Base-by-base conservation (phyloP, 2,329 filamentous ascomycete genomes). In the Paecilomyces dactylethromorphus region DNA sequence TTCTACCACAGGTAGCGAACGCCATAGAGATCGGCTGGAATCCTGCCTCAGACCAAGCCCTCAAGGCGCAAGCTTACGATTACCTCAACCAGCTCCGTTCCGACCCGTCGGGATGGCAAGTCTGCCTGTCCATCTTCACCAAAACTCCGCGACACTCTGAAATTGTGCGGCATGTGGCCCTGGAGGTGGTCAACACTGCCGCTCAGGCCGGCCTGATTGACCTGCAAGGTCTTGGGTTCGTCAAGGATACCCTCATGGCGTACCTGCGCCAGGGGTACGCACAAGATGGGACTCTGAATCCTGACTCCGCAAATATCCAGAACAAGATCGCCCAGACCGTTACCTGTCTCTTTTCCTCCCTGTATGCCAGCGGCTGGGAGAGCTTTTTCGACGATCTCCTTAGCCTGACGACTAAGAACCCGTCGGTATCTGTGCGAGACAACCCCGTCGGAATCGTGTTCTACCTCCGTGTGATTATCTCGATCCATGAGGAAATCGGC, bases 271-370 rank as follows among this genome's bases (percentile, higher is more conserved):
- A 88, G 67, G 86, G 84, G 54, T 97, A 97, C 73, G 84, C 86
- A 56, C 79, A 82, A 45, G 75, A 77, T 22, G 71, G 71, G 22
- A 79, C 81, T n/a, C 39, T 45, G 59, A 75, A 80, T 56, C 77
- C 87, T 63, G 94, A 99, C 72, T 85, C 87, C 8, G 74, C 85
- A 24, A 84, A 85, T 64, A 87, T 99, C 51, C 93, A 97, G 77
- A 99, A 97, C 79, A 99, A 99, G 78, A 85, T 99, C 65, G 92
- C 93, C 53, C 94, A 99, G 78, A 96, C 92, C 12, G 79, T 99
- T 67, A 99, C 94, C 10, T 94, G 91, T 70, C 86, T 99, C 55
- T 99, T 99, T 74, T 89, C 91, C 35, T 86, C 87, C 12, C 82
- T 96, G 57, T 99, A 99, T 74, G 86, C 86, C 56, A 85, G 88